Evolutionary conservation across 192 early-diverging fungal species (phyloP).

Genomic region (Coemansia sp.): DNA sequence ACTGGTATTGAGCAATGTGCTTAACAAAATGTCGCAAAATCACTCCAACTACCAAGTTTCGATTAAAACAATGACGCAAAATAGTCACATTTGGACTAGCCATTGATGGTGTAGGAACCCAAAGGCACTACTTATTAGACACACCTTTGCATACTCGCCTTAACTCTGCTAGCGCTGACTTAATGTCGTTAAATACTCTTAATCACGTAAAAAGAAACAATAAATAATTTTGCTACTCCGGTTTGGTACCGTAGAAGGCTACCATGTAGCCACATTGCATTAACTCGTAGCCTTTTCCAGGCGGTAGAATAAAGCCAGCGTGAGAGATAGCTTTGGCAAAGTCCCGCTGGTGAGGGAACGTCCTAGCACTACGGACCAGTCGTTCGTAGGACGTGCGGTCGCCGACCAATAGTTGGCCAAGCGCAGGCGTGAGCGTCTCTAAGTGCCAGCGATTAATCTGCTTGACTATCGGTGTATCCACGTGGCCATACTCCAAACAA

Average conservation of each 20-base stretch:
- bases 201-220: neutral
- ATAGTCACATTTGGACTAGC: no score
- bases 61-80: no score
- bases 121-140: no score
- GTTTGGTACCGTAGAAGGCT: conserved; percentile 24
- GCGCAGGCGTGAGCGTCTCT: conserved; percentile 78
- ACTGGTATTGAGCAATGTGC: no score
- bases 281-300: conserved; percentile 74
- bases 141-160: no score
- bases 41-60: no score
- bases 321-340: conserved; percentile 84
- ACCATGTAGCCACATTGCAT: conserved; percentile 37
- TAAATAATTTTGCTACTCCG: neutral
- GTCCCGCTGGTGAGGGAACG: conserved; percentile 81
- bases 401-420: conserved; percentile 76
- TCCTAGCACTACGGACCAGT: conserved; percentile 84
- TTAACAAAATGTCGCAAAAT: no score
- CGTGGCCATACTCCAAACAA: conserved; percentile 87
- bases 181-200: no score
- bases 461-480: conserved; percentile 78
- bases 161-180: no score
- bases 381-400: conserved; percentile 92
- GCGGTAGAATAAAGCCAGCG: conserved; percentile 79
- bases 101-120: no score
- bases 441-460: conserved; percentile 82